Base-by-base conservation (phyloP, 2,329 filamentous ascomycete genomes). In the Colletotrichum kahawae region DNA sequence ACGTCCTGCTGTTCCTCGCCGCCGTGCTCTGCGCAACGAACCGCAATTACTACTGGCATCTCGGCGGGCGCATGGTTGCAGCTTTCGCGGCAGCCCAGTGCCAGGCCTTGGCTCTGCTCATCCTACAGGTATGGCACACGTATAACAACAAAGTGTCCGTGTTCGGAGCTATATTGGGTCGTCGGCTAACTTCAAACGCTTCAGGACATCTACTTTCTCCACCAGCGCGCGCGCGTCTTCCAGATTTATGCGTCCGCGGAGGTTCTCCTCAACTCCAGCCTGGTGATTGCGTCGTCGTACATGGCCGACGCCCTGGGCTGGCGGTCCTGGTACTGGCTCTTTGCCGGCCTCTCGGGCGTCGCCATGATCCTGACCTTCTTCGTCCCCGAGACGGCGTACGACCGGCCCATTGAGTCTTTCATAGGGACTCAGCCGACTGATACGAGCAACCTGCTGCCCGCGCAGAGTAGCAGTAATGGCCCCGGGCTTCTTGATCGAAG, bases 1-100 rank as follows among this genome's bases (percentile, higher is more conserved):
- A 78, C 38, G 62, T 80, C 4, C 63, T 84, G 4, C 74, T 82
- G 33, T 78, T 83, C 34, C 76, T 78, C 10, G 77, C 78, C 16
- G 77, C 78, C 5, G 72, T 83, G 18, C 59, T 74, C 6, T 76
- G 74, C 54, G 60, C 74, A 6, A 74, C 74, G 33, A 76, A 76
- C 38, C 48, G 48, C 48, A 69, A 34, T 7, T 76, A 76, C 27
- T 48, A 76, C 59, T 73, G 70, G 64, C 70, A 74, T 14, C 31
- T 76, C n/a, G 70, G 48, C 8, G 74, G 74, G 4, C 59, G 74
- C 14, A 76, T 74, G 65, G 4, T 70, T 2, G 74, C 66, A 14
- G 60, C 70, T 1, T 74, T 76, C 13, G 59, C 70, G 14, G 65
- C 66, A 12, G 70, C 74, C 5, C 70, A 74, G 18, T 70, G 60